These are phyloP conservation scores for Dillenia suffruticosa DNA, from an alignment of 164 flowering plant species.

Conservation along the genomic window DNA sequence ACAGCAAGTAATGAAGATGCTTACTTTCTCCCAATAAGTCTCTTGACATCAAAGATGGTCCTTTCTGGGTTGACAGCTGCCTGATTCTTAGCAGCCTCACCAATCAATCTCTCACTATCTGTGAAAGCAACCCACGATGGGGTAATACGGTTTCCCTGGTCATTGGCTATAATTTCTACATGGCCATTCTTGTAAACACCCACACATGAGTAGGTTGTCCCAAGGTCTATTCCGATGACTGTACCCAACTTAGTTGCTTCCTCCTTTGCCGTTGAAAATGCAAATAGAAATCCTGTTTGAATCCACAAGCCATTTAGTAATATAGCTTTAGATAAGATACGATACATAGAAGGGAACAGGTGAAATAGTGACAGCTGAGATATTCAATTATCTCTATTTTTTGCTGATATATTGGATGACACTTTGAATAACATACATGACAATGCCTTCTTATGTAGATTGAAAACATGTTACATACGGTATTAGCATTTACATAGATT, in stretches of 20 bases:
- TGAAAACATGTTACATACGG: no score
- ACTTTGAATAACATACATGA: no score
- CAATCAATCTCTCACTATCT: slow-evolving; percentile 69
- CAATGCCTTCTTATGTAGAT: no score
- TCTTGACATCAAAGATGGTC: slow-evolving; percentile 78
- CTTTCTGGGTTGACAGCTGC: slow-evolving; percentile 71
- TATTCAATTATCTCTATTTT: no score
- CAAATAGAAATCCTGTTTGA: slow-evolving; percentile 44
- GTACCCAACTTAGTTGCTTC: slow-evolving; percentile 76
- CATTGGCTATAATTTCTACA: slow-evolving; percentile 90
- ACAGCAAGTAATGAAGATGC: background rate
- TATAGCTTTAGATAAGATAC: no score
- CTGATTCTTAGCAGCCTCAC: slow-evolving; percentile 93
- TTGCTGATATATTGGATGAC: no score
- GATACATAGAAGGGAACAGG: no score
- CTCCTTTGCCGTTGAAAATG: slow-evolving; percentile 58
- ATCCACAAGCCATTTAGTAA: no score
- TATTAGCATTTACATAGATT: no score
- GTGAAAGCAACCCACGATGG: slow-evolving; percentile 94
- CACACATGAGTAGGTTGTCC: slow-evolving; percentile 88
- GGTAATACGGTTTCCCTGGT: slow-evolving; percentile 86
- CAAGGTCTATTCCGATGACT: slow-evolving; percentile 83
- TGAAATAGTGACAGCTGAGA: no score
- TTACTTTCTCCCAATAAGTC: slow-evolving; percentile 85
- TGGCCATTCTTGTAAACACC: slow-evolving; percentile 86